phyloP scores from a whole-genome alignment of 2,329 filamentous ascomycete species.

The Pestalotiopsis sp. region DNA sequence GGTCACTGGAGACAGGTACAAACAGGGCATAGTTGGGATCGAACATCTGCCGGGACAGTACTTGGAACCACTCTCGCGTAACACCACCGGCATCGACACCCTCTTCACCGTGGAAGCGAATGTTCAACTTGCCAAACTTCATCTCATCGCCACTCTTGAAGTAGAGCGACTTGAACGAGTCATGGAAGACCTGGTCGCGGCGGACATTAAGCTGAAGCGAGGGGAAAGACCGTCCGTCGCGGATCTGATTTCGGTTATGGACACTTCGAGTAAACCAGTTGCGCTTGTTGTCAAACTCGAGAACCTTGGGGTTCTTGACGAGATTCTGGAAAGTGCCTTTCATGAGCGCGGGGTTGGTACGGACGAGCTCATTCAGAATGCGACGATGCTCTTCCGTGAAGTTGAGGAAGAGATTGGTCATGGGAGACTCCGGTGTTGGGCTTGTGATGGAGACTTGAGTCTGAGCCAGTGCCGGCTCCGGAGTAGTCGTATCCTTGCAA shows the following conservation, averaged over 20 bases:
- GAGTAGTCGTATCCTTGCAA: constrained; percentile 92
- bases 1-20: constrained; percentile 93
- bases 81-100: constrained; percentile 97
- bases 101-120: constrained; percentile 95
- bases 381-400: constrained; percentile 98
- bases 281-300: constrained; percentile 99
- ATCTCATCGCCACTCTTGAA: constrained; percentile 97
- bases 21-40: constrained; percentile 97
- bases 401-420: constrained; percentile 91
- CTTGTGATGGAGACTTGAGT: constrained; percentile 71
- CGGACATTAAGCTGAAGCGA: constrained; percentile 84
- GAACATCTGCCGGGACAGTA: constrained; percentile 97
- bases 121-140: constrained; percentile 98
- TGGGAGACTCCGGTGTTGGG: constrained; percentile 76
- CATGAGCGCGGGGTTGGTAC: constrained; percentile 97
- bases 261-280: constrained; percentile 97
- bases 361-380: constrained; percentile 95
- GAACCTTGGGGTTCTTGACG: constrained; percentile 97
- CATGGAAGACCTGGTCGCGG: constrained; percentile 93
- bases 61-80: constrained; percentile 98
- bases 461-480: constrained; percentile 57
- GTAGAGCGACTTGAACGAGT: constrained; percentile 97
- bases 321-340: constrained; percentile 94
- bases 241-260: constrained; percentile 74
- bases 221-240: constrained; percentile 63